Evolutionary conservation across 176 grass and related monocot species (phyloP).

Genomic region (Pontederia paniculata): DNA sequence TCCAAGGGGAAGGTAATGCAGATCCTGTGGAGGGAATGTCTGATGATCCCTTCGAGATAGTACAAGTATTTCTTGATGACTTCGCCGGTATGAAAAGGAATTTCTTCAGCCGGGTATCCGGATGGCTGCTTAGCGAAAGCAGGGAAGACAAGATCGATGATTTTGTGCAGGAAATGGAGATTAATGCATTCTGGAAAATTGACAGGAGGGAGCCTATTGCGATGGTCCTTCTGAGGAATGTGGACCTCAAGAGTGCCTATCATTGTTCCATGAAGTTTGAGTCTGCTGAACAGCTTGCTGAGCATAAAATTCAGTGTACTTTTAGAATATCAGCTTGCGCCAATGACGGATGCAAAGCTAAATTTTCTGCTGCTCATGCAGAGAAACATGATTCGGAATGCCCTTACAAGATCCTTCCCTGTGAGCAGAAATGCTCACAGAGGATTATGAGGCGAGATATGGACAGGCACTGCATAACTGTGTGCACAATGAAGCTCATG

Average conservation of each 20-base stretch:
- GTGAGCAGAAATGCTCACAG: constrained; percentile 50
- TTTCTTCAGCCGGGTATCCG: constrained; percentile 69
- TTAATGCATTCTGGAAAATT: constrained; percentile 25
- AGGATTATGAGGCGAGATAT: constrained; percentile 52
- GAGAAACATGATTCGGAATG: constrained; percentile 57
- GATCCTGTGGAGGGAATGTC: constrained; percentile 35
- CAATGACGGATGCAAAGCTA: constrained; percentile 34
- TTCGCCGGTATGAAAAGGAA: constrained; percentile 58
- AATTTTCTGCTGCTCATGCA: constrained; percentile 41
- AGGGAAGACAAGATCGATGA: constrained; percentile 65
- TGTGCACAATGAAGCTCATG: constrained; percentile 62
- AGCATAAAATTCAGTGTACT: constrained; percentile 31
- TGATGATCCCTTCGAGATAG: constrained; percentile 27
- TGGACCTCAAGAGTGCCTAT: constrained; percentile 39
- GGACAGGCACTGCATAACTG: constrained; percentile 55
- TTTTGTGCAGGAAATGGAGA: constrained; percentile 50
- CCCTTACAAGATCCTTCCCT: constrained; percentile 56
- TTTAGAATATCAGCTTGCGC: constrained; percentile 43
- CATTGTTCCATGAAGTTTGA: constrained; percentile 43
- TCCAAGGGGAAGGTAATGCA: constrained; percentile 20
- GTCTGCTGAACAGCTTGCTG: constrained; percentile 21
- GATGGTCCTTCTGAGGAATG: constrained; percentile 33
- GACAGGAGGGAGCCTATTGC: constrained; percentile 22
- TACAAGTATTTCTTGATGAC: constrained; percentile 45
- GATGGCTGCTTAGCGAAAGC: constrained; percentile 62